Evolutionary conservation across 805 yeast genomes (phyloP).

Genomic region (Kodamaea jinghongensis): DNA sequence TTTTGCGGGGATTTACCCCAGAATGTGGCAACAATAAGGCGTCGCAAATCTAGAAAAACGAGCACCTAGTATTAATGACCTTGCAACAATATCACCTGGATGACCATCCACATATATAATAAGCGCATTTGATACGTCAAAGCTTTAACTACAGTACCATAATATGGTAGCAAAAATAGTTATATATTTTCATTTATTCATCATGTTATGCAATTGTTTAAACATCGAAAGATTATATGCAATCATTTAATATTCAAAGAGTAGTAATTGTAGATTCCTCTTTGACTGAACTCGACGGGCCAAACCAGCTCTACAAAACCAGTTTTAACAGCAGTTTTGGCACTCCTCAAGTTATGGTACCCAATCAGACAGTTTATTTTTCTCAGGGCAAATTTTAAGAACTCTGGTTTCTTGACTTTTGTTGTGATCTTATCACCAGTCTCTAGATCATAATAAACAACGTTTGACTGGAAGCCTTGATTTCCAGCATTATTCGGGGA

Average conservation of each 20-base stretch:
- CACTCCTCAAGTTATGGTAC: slow-evolving; percentile 38
- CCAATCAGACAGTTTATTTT: slow-evolving; percentile 57
- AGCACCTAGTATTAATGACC: too few relatives aligned
- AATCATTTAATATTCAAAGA: slow-evolving; percentile 45
- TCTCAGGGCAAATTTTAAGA: slow-evolving; percentile 51
- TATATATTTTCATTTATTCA: too few relatives aligned
- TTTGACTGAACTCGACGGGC: slow-evolving; percentile 51
- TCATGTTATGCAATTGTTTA: too few relatives aligned
- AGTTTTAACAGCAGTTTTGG: slow-evolving; percentile 31
- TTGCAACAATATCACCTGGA: too few relatives aligned
- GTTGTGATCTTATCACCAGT: slow-evolving; percentile 60
- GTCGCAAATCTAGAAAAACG: too few relatives aligned
- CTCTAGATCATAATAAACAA: slow-evolving; percentile 58
- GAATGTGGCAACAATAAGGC: too few relatives aligned
- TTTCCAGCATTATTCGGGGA: slow-evolving; percentile 2
- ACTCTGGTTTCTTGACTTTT: slow-evolving; percentile 44
- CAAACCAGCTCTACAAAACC: slow-evolving; percentile 39
- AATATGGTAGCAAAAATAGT: too few relatives aligned
- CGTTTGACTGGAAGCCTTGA: slow-evolving; percentile 25
- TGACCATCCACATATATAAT: too few relatives aligned
- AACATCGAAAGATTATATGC: too few relatives aligned
- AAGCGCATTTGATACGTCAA: too few relatives aligned
- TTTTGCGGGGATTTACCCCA: too few relatives aligned
- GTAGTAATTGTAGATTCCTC: slow-evolving; percentile 60
- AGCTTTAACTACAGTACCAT: too few relatives aligned